Evolutionary conservation across 441 rosid species (phyloP), one percentile per base, ranked within the genome.

Genomic region (Erodium texanum): DNA sequence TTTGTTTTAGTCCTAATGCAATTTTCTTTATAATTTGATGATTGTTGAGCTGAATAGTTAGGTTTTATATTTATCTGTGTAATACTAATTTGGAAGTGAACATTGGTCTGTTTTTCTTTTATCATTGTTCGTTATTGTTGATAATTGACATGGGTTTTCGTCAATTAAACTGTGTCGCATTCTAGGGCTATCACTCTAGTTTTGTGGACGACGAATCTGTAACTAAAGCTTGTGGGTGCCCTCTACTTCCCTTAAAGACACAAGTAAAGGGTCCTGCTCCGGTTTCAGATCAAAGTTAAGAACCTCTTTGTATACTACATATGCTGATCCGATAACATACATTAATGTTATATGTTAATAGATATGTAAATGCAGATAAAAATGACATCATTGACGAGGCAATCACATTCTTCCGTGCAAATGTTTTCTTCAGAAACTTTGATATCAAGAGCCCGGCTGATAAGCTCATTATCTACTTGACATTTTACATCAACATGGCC

Each of bases 181-280:
- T 24, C 27, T 74, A 94, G 98, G 99, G 89, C 63, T 87, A 94
- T 83, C 99, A 92, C 74, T 94, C 99, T 2, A 89, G 97, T 72
- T 94, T 92, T 78, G 85, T 88, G 63, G 93, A 88, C 15, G 98
- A 86, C 56, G 95, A 88, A 76, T 90, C 94, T 45, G 71, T 87
- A 74, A 70, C 71, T 67, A 92, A 82, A 76, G 87, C 98, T 34
- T 92, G 98, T 73, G 93, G 99, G 10, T 94, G 92, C 69, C 99
- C 94, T 66, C 75, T 94, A 67, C 98, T 94, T 75, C 97, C 97
- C 23, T 79, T 94, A 27, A 89, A 94, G 82, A 88, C 96, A 80
- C 96, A 94, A 72, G 87, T 92, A 69, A 92, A 84, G 83, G 98
- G 99, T 71, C 97, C 98, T 78, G 97, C 99, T 59, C 99, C 98